Conservation (phyloP, 192 early-diverging fungal genomes). For the Gaertneriomyces sp. region DNA sequence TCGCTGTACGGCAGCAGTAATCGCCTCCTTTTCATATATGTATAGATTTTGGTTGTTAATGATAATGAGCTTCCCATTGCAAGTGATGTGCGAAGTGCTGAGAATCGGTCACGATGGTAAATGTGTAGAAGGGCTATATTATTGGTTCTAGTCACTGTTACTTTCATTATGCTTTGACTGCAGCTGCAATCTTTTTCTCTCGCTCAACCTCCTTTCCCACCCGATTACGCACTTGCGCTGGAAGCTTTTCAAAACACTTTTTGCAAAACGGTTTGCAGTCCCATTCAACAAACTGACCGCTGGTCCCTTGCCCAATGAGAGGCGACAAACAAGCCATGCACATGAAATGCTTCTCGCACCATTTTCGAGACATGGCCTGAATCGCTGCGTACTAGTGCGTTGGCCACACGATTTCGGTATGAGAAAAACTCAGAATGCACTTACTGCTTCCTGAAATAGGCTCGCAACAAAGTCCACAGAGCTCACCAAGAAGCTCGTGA, state of each 20-base stretch:
- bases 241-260: conserved; percentile 45
- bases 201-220: conserved; percentile 28
- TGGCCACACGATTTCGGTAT: neutral
- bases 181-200: conserved; percentile 29
- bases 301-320: conserved; percentile 6
- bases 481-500: conserved; percentile 40
- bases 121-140: too few relatives aligned
- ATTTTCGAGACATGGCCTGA: conserved; percentile 34
- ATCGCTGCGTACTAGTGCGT: conserved; percentile 32
- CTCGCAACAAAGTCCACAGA: conserved; percentile 43
- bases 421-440: neutral
- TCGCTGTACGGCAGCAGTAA: too few relatives aligned
- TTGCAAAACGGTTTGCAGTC: conserved; percentile 48
- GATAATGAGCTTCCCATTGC: too few relatives aligned
- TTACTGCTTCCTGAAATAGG: conserved; percentile 40
- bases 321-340: conserved; percentile 41
- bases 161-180: neutral
- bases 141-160: too few relatives aligned
- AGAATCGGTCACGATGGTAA: too few relatives aligned
- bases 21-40: too few relatives aligned
- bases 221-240: conserved; percentile 29
- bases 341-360: conserved; percentile 50
- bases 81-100: too few relatives aligned
- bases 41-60: too few relatives aligned
- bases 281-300: conserved; percentile 39